Conservation (phyloP, 2,329 filamentous ascomycete species). For the Exophiala alcalophila region DNA sequence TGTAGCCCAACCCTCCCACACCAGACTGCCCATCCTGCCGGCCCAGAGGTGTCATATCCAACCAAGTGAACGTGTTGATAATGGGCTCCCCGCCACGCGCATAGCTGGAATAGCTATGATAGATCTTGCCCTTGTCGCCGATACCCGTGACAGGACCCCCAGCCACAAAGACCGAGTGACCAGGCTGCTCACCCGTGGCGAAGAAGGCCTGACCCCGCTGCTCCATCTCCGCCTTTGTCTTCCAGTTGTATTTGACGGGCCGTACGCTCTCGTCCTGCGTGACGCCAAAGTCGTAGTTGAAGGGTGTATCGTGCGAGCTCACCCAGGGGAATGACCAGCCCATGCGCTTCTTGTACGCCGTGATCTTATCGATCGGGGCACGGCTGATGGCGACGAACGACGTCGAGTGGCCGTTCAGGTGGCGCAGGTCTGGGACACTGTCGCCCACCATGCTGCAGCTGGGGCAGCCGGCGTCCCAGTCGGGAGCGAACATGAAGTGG, state of each 20-base stretch:
- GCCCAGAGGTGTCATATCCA: conserved; percentile 24
- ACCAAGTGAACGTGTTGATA: conserved; percentile 19
- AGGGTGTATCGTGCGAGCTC: conserved; percentile 35
- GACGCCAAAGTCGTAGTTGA: conserved; percentile 44
- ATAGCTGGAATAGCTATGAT: conserved; percentile 38
- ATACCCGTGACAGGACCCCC: conserved; percentile 12
- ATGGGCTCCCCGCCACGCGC: conserved; percentile 17
- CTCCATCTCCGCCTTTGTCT: conserved; percentile 25
- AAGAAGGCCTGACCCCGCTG: conserved; percentile 7
- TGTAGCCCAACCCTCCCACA: conserved; percentile 17
- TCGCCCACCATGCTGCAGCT: conserved; percentile 43
- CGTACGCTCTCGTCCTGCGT: conserved; percentile 34
- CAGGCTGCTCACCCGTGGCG: conserved; percentile 37
- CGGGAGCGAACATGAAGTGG: conserved; percentile 48
- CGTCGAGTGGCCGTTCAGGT: conserved; percentile 41
- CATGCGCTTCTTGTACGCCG: conserved; percentile 38
- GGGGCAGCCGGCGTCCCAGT: conserved; percentile 37
- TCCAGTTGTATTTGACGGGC: conserved; percentile 33
- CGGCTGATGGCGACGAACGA: conserved; percentile 38
- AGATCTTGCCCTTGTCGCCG: conserved; percentile 34
- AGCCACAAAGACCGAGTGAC: conserved; percentile 40
- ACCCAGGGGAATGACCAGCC: conserved; percentile 43
- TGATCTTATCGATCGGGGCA: conserved; percentile 39
- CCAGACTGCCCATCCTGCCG: conserved; percentile 21
- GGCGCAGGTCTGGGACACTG: conserved; percentile 38